Evolutionary conservation across 2,329 filamentous ascomycete species (phyloP), one percentile per base, ranked within the genome.

Genomic region (Alternaria sp.): DNA sequence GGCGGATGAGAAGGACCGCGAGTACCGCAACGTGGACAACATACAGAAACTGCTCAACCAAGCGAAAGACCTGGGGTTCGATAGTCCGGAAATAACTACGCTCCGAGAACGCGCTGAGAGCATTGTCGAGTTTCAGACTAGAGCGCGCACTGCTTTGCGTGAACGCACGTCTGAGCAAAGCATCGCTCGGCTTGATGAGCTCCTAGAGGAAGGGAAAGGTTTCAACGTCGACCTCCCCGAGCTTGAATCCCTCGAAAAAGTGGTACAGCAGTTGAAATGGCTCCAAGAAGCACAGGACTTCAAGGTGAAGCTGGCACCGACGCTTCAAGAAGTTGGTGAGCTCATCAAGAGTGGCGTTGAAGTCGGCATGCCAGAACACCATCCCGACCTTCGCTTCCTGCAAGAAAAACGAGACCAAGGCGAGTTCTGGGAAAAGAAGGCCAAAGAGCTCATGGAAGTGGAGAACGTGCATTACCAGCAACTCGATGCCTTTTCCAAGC

Each of bases 171-270:
- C 69, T 11, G 74, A 78, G 57, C 71, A 74, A 44, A 87, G 88
- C 46, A 87, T 90, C 46, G 86, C 89, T 67, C 88, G 91, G n/a
- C 89, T 97, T 58, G 93, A 97, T 74, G 92, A 96, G 62, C 83
- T 98, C 7, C 87, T 97, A n/a, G 94, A 98, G 73, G 87, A 93
- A 70, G 94, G 94, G 24, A 91, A 92, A 62, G 87, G 88, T 52
- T 97, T 96, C 75, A 96, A 96, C 71, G 90, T 97, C 54, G 94
- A 97, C 72, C 91, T 96, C 61, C 91, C 92, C 1, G 94, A 98
- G 77, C 86, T 97, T 26, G 93, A 96, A 56, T 86, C 87, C 59
- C 84, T 99, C 8, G 91, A 94, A 36, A 89, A 87, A 61, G 86
- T 94, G 12, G 85, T 97, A 9, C 91, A 93, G 64, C 91, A 96